These are phyloP conservation scores for Sarocladiaceae sp. DNA, from an alignment of 2,329 filamentous ascomycete species.

Conservation along the genomic window DNA sequence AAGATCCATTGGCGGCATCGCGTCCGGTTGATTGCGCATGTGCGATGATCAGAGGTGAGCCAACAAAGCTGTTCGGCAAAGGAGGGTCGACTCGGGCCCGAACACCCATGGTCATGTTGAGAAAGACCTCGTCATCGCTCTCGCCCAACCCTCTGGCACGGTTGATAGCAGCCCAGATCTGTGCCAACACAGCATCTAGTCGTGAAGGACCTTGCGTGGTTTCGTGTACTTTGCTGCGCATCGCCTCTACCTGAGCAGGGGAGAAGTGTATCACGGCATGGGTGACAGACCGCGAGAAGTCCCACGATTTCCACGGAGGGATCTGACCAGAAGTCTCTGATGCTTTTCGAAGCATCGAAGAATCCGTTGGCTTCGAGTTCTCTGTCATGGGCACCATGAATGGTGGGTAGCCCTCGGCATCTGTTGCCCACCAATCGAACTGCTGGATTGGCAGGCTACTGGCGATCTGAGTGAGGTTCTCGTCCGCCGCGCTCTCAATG, in stretches of 20 bases:
- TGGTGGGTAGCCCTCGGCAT: neutral
- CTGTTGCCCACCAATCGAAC: conserved; percentile 20
- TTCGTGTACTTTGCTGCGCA: conserved; percentile 7
- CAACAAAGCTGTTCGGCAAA: conserved; percentile 13
- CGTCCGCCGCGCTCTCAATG: conserved; percentile 15
- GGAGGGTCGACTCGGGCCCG: neutral
- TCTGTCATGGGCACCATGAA: neutral
- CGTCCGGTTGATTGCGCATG: conserved; percentile 16
- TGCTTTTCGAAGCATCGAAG: neutral
- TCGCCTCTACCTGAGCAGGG: conserved; percentile 12
- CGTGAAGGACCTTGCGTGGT: neutral
- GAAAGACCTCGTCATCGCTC: conserved; percentile 8
- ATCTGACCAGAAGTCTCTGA: conserved; percentile 9
- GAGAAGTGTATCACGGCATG: conserved; percentile 19
- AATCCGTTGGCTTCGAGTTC: neutral
- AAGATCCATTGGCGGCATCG: neutral
- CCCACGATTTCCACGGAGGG: conserved; percentile 16
- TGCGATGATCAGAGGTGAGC: conserved; percentile 20
- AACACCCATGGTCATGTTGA: neutral
- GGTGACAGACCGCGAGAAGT: conserved; percentile 16
- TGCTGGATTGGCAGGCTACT: conserved; percentile 17
- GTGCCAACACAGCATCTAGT: conserved; percentile 19
- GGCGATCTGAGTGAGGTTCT: conserved; percentile 9
- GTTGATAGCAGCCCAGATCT: conserved; percentile 22
- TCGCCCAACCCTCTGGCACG: conserved; percentile 15